These are phyloP conservation scores for Geoglossum cookeanum DNA, from an alignment of 2,329 filamentous ascomycete genomes.

Conservation along the genomic window DNA sequence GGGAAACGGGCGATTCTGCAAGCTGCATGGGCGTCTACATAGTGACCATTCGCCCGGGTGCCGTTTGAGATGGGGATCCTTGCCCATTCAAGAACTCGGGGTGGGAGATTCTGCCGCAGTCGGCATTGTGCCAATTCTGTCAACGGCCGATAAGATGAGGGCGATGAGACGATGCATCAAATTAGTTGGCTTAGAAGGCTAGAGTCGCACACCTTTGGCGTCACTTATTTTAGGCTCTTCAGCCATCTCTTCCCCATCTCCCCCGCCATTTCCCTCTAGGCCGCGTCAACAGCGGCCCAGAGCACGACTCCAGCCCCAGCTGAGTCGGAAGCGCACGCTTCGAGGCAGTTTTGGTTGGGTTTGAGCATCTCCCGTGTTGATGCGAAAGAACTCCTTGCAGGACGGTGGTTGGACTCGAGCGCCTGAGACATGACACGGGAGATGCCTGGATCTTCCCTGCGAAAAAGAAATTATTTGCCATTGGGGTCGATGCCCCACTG, in stretches of 20 bases:
- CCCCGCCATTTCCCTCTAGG: too few species aligned
- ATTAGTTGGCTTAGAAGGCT: too few species aligned
- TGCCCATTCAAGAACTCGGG: background rate
- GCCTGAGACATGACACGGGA: background rate
- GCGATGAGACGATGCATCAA: background rate
- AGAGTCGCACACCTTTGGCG: too few species aligned
- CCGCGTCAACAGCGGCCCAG: background rate
- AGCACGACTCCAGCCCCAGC: background rate
- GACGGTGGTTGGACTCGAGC: background rate
- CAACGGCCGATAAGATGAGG: background rate
- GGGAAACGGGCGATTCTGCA: background rate
- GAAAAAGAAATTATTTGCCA: background rate
- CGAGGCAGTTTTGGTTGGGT: background rate
- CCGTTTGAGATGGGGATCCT: background rate
- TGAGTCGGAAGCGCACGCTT: background rate
- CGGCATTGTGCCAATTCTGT: too few species aligned
- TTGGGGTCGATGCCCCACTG: too few species aligned
- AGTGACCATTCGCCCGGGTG: background rate
- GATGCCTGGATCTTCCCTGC: too few species aligned
- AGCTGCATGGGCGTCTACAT: background rate
- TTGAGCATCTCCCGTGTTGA: background rate
- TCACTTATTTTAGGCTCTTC: background rate
- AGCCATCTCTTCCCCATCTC: background rate
- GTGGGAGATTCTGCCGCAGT: background rate
- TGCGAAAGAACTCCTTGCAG: too few species aligned